Evolutionary conservation across 441 rosid genomes (phyloP), one percentile per base, ranked within the genome.

Genomic region (Erysimum cheiri): DNA sequence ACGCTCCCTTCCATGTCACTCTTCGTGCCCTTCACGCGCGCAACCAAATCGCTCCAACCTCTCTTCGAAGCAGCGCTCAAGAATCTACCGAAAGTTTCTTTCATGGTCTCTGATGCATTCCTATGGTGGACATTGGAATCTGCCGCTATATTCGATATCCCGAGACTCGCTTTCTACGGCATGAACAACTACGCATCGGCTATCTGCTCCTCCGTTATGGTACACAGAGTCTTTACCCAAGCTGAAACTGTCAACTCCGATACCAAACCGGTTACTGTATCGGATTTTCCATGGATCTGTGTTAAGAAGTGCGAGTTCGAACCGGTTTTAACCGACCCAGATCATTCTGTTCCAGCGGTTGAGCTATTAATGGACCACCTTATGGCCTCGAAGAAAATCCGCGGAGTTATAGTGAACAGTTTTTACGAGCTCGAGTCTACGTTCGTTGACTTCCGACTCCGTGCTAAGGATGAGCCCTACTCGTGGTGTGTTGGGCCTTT

Each of bases 41-140:
- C 90, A 78, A 85, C 98, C 8, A 71, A 68, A 50, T 74, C 54
- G 50, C 85, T 90, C 88, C 90, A 85, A 43, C 87, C 85, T 0
- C 61, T 65, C 40, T 83, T 88, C 40, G 93, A 90, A 62, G 60
- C 31, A 0, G 62, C 72, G 4, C 81, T 92, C 11, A 35, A 72
- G 57, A 60, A 12, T 41, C 81, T 87, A 33, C 80, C 82, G 5
- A 66, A 49, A 5, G 85, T 81, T 13, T 79, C 78, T 53, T 84
- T 89, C 79, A 63, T 89, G 62, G 85, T 88, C 2, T 82, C 91
- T 0, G 98, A 88, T 49, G 80, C 79, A 7, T 85, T 92, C 76
- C 81, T 92, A 8, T 90, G 91, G 90, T 92, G 96, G 98, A 85
- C 85, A 3, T 43, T 77, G 0, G 93, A 87, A 14, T 84, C 89